Evolutionary conservation across 2,329 filamentous ascomycete genomes (phyloP), one percentile per base, ranked within the genome.

Genomic region (Neonectria magnoliae): DNA sequence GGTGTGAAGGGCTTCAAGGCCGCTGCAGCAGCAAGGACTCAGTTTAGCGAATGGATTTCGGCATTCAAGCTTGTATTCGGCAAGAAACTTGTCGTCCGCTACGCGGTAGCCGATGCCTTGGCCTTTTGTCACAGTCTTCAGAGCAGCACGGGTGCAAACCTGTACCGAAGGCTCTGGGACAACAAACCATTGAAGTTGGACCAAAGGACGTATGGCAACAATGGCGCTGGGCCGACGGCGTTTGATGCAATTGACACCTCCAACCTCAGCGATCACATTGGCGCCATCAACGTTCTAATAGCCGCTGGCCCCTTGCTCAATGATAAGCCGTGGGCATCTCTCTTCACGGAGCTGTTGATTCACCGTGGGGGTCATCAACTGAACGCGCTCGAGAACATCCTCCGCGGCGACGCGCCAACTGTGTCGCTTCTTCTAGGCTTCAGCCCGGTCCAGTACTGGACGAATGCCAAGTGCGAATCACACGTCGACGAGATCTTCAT

Each of bases 161-260:
- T 80, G 67, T 86, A 82, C 69, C 78, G 81, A 53, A 77, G 78
- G 22, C 78, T 79, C 16, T 79, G 79, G 63, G 78, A 82, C 41
- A 72, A 76, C 16, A 76, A 77, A 9, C 70, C 76, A 1, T 71
- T 88, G 3, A 62, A 73, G 2, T 76, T 89, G 5, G 81, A 86
- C 51, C 50, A 72, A 1, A 64, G 63, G 1, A 78, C 80, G 4
- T 88, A 88, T 66, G 73, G 75, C 2, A 66, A 68, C 4, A 57
- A 56, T 7, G 71, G 73, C 2, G 54, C 59, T 14, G 82, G 79
- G 0, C 83, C 85, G 0, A 74, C 67, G 5, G 48, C 59, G 4
- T 90, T 90, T 68, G 82, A 89, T 69, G 77, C 85, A 4, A 85
- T 90, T 58, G 87, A 90, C 65, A 87, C 85, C 0, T 81, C 81